Percentiles rank a stretch among this genome's conserved stretches.
Evolutionary conservation across 805 yeast species (phyloP).

Genomic region (Grigorovia jiainica): DNA sequence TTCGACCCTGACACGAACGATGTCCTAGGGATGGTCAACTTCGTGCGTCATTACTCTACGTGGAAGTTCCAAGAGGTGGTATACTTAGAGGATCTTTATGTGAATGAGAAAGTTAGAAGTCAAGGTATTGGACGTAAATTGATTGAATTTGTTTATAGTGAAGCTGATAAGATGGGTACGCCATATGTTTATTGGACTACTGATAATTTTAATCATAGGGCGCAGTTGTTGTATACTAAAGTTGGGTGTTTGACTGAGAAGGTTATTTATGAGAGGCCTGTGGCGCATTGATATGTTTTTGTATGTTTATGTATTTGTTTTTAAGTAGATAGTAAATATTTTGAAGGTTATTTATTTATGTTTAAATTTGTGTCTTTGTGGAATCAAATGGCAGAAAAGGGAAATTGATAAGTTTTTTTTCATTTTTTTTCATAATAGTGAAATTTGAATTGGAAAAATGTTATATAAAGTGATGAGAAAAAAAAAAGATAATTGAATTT

Average conservation of each 20-base stretch:
- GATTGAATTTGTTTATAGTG: slow-evolving; percentile 39
- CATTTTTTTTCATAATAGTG: too few species aligned
- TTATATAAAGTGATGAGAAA: background rate
- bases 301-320: too few species aligned
- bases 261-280: slow-evolving; percentile 27
- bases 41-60: slow-evolving; percentile 39
- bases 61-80: slow-evolving; percentile 40
- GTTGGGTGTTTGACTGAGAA: slow-evolving; percentile 37
- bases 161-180: slow-evolving; percentile 36
- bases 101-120: slow-evolving; percentile 31
- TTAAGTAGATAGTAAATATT: too few species aligned
- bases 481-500: too few species aligned
- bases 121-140: slow-evolving; percentile 42
- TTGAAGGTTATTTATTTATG: too few species aligned
- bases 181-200: slow-evolving; percentile 45
- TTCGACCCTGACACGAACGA: slow-evolving; percentile 24
- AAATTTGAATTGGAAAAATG: background rate
- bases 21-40: slow-evolving; percentile 43
- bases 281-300: too few species aligned
- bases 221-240: slow-evolving; percentile 45
- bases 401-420: too few species aligned
- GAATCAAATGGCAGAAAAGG: too few species aligned
- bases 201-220: slow-evolving; percentile 44
- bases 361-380: too few species aligned
- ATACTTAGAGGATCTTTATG: slow-evolving; percentile 46